phyloP scores from a whole-genome alignment of 441 rosid genomes.

The Macaranga tanarius region DNA sequence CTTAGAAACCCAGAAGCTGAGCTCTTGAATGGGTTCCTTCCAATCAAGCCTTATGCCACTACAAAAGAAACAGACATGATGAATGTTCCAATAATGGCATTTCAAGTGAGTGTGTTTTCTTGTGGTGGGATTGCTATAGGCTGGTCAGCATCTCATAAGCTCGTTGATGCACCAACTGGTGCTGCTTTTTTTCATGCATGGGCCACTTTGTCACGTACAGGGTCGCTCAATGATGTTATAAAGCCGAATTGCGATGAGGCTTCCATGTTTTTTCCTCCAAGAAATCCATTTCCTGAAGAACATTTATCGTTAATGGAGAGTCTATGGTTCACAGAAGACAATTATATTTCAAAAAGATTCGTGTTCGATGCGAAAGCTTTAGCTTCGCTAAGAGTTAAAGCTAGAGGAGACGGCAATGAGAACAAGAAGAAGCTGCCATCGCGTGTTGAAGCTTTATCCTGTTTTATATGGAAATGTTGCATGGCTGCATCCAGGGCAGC shows the following conservation, averaged over 20 bases:
- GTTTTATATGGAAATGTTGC: conserved; percentile 29
- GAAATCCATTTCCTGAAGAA: neutral
- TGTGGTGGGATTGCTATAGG: conserved; percentile 28
- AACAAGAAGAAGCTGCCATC: neutral
- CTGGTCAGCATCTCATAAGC: conserved; percentile 20
- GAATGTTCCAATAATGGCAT: neutral
- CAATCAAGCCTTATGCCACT: conserved; percentile 17
- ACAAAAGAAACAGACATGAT: neutral
- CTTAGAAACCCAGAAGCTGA: conserved; percentile 15
- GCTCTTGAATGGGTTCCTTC: conserved; percentile 16
- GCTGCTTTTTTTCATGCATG: neutral
- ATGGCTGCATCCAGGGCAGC: conserved; percentile 20
- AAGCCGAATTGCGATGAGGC: conserved; percentile 6
- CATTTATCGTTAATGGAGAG: conserved; percentile 20
- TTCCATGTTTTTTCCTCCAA: conserved; percentile 21
- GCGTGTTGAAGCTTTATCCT: conserved; percentile 14
- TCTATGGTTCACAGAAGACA: conserved; percentile 22
- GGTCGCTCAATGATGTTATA: neutral
- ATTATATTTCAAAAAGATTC: conserved; percentile 25
- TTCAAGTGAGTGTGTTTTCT: conserved; percentile 12
- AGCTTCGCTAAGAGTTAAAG: conserved; percentile 10
- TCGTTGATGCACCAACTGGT: conserved; percentile 10
- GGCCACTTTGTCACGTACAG: conserved; percentile 9
- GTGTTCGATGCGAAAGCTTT: conserved; percentile 21
- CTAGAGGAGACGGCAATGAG: neutral